Conservation (phyloP, 2,329 filamentous ascomycete genomes). For the Fusarium camptoceras region DNA sequence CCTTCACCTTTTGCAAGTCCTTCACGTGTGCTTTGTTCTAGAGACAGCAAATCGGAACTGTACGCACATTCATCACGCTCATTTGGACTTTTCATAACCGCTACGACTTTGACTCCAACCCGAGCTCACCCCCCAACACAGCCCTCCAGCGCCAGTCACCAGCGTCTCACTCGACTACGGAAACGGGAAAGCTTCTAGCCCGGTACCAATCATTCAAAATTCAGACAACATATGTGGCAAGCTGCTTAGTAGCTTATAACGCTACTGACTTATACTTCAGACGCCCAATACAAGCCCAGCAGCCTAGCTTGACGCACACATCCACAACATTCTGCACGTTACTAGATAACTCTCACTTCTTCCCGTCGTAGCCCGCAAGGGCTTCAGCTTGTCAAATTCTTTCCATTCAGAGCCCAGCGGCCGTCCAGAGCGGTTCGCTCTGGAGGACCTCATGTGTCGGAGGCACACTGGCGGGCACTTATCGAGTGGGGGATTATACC, state of each 20-base stretch:
- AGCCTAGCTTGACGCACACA: constrained; percentile 39
- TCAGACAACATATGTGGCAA: constrained; percentile 45
- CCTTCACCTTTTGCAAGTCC: constrained; percentile 32
- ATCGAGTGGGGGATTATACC: constrained; percentile 79
- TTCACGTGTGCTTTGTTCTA: constrained; percentile 37
- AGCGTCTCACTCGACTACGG: constrained; percentile 44
- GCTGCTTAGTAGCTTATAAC: constrained; percentile 42
- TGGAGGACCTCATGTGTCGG: constrained; percentile 80
- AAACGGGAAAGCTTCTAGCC: constrained; percentile 46
- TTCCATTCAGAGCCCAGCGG: constrained; percentile 71
- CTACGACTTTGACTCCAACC: constrained; percentile 39
- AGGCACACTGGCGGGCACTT: constrained; percentile 79
- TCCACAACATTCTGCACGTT: constrained; percentile 44
- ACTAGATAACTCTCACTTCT: constrained; percentile 42
- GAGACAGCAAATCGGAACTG: constrained; percentile 31
- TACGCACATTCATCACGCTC: constrained; percentile 41
- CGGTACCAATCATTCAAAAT: constrained; percentile 42
- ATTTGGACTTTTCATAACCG: constrained; percentile 40
- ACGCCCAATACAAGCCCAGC: constrained; percentile 37
- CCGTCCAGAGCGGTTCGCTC: constrained; percentile 81
- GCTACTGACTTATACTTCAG: constrained; percentile 45
- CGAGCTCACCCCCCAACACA: constrained; percentile 40
- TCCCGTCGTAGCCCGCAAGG: constrained; percentile 64
- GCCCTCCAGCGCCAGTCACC: constrained; percentile 41
- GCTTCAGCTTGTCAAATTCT: constrained; percentile 67